Evolutionary conservation across 164 flowering plant species (phyloP).

Genomic region (Aristolochia fimbriata): DNA sequence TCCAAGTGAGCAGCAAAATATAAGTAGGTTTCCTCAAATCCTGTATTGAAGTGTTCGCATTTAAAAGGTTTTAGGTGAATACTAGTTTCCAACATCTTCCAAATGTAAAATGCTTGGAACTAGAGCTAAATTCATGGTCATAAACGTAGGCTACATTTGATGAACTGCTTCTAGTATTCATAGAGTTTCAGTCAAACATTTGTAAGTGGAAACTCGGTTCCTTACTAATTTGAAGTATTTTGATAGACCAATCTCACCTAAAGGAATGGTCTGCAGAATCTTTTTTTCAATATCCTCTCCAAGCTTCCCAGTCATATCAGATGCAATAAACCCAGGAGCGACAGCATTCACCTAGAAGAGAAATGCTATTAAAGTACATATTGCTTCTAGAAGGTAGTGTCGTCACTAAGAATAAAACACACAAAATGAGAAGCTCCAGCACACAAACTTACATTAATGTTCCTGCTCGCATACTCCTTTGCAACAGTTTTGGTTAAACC

Average conservation of each 20-base stretch:
- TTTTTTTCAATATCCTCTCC: conserved; percentile 77
- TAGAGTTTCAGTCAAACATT: too few relatives aligned
- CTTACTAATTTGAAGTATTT: too few relatives aligned
- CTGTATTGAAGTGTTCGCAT: too few relatives aligned
- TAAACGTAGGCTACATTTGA: too few relatives aligned
- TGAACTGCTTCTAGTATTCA: too few relatives aligned
- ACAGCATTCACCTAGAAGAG: conserved; percentile 73
- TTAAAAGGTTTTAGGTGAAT: too few relatives aligned
- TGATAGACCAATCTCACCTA: conserved; percentile 42
- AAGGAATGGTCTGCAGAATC: conserved; percentile 64
- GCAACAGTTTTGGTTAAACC: conserved; percentile 89
- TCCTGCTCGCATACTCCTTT: conserved; percentile 83
- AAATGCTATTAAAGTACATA: not conserved
- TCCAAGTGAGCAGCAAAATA: not conserved
- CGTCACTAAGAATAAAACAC: not conserved
- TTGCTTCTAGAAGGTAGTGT: not conserved
- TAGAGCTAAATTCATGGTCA: too few relatives aligned
- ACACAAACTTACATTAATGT: conserved; percentile 54
- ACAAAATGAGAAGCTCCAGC: conserved; percentile 6
- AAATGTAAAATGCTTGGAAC: too few relatives aligned
- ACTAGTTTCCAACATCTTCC: too few relatives aligned
- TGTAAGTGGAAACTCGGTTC: too few relatives aligned
- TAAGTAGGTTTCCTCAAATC: too few relatives aligned
- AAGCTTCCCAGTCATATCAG: conserved; percentile 96
- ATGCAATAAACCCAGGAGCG: conserved; percentile 96